Conservation (phyloP, 2,329 filamentous ascomycete species). For the Metarhizium brunneum region DNA sequence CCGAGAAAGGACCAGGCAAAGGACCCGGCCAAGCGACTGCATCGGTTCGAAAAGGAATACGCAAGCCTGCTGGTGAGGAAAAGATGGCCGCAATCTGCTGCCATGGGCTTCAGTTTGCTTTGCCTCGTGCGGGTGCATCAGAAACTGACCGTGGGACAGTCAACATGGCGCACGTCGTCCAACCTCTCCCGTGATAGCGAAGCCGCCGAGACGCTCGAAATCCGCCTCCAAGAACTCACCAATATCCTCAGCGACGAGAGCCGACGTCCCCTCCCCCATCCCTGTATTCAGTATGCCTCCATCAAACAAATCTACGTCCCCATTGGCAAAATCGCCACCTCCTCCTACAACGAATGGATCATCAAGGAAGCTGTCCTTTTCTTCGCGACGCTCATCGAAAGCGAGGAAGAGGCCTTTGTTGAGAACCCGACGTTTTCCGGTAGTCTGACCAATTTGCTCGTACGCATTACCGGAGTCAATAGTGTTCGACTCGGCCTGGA, state of each 20-base stretch:
- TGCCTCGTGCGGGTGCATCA: background rate
- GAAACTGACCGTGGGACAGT: slow-evolving; percentile 20
- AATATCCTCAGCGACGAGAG: slow-evolving; percentile 81
- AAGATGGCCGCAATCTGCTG: background rate
- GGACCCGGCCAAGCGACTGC: slow-evolving; percentile 53
- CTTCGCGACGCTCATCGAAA: slow-evolving; percentile 88
- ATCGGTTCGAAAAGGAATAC: slow-evolving; percentile 60
- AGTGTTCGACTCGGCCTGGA: slow-evolving; percentile 67
- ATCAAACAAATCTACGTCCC: slow-evolving; percentile 83
- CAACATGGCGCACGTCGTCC: slow-evolving; percentile 51
- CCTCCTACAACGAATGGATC: slow-evolving; percentile 75
- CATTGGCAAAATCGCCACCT: slow-evolving; percentile 79
- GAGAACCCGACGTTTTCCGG: slow-evolving; percentile 78
- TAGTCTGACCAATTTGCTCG: slow-evolving; percentile 77
- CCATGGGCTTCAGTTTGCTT: background rate
- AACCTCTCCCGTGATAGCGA: slow-evolving; percentile 52
- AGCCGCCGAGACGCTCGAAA: slow-evolving; percentile 53
- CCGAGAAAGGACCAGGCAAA: slow-evolving; percentile 51
- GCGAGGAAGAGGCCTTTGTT: slow-evolving; percentile 91
- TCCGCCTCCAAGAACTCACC: slow-evolving; percentile 53
- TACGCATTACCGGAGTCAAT: slow-evolving; percentile 66
- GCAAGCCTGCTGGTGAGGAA: slow-evolving; percentile 46
- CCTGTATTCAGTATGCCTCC: slow-evolving; percentile 81
- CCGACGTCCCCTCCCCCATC: slow-evolving; percentile 77
- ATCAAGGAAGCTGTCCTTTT: slow-evolving; percentile 77